Evolutionary conservation across 2,329 filamentous ascomycete species (phyloP), one percentile per base, ranked within the genome.

Genomic region (Hypoxylon sp.): DNA sequence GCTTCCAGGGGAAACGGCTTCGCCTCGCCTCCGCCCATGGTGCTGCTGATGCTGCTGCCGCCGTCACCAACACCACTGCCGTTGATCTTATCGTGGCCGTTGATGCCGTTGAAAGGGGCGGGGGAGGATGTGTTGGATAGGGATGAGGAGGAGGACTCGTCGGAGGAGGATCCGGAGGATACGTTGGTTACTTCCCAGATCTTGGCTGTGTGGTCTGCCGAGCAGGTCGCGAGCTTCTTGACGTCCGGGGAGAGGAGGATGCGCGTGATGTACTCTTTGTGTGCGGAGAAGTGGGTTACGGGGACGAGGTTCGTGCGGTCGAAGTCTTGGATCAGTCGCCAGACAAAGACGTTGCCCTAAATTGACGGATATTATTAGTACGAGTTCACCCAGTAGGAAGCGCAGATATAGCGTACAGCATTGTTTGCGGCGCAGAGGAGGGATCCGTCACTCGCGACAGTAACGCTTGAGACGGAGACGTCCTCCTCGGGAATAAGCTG

Each of bases 401-500:
- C 19, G 44, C 29, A 47, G 17, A 26, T 17, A 51, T 26, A 31
- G 33, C 87, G 68, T 86, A 97, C 94, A 67, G 90, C 88, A 76
- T 96, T 98, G 77, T 97, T 98, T 58, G 94, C 95, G 3, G 96
- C 96, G 77, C 94, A 97, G 1, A 99, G 89, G 66, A 98, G 87
- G 33, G 93, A 93, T 3, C 96, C 96, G 79, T 99, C 96, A 65
- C 92, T 97, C 2, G 96, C 96, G 55, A 99, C 94, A 1, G 96
- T 98, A 29, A 99, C 94, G 77, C 94, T 98, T 10, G 94, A 92
- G 26, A 99, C 93, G 0, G 93, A 92, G 44, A 97, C 93, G 76
- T 98, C 95, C 74, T 98, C 95, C 80, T 98, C 96, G 0, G 96
- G 96, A 51, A 98, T 97, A 71, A 99, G 86, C 81, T 98, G 93